These are phyloP conservation scores for Umbelopsis vinacea DNA, from an alignment of 192 early-diverging fungal species.

Conservation along the genomic window DNA sequence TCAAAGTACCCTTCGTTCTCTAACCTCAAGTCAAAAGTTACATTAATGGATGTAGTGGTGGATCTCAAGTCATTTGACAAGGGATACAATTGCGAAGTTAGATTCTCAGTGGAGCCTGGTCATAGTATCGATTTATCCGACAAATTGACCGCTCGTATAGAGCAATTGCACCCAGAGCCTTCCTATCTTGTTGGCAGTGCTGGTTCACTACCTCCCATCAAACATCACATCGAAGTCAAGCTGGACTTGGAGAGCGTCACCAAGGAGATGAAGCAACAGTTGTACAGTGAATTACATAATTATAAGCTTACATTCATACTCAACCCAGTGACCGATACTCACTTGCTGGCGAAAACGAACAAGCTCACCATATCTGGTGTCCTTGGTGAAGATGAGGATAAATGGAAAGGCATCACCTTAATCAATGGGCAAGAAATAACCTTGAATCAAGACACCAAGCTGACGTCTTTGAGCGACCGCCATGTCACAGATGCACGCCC, in stretches of 20 bases:
- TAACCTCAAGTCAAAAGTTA: background rate
- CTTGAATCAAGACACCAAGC: slow-evolving; percentile 18
- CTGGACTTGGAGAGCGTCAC: background rate
- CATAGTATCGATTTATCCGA: slow-evolving; percentile 26
- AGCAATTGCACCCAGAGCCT: slow-evolving; percentile 19
- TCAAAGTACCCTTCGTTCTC: background rate
- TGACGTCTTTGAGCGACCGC: background rate
- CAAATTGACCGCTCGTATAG: slow-evolving; percentile 21
- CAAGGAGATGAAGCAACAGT: background rate
- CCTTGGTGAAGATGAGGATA: slow-evolving; percentile 32
- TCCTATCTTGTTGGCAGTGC: slow-evolving; percentile 25
- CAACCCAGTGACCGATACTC: slow-evolving; percentile 22
- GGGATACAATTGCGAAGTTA: slow-evolving; percentile 42
- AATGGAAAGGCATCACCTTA: slow-evolving; percentile 28
- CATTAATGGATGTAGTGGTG: slow-evolving; percentile 39
- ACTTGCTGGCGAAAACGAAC: background rate
- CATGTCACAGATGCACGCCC: background rate
- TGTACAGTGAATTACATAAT: slow-evolving; percentile 2
- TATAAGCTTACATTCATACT: slow-evolving; percentile 24
- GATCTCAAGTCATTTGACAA: slow-evolving; percentile 44
- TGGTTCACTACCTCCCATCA: slow-evolving; percentile 13
- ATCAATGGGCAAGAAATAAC: slow-evolving; percentile 33
- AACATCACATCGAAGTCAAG: slow-evolving; percentile 26
- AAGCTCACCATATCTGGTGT: slow-evolving; percentile 33
- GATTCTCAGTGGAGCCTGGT: slow-evolving; percentile 8